Evolutionary conservation across 257 asterid species (phyloP).

Genomic region (Buddleja alternifolia): DNA sequence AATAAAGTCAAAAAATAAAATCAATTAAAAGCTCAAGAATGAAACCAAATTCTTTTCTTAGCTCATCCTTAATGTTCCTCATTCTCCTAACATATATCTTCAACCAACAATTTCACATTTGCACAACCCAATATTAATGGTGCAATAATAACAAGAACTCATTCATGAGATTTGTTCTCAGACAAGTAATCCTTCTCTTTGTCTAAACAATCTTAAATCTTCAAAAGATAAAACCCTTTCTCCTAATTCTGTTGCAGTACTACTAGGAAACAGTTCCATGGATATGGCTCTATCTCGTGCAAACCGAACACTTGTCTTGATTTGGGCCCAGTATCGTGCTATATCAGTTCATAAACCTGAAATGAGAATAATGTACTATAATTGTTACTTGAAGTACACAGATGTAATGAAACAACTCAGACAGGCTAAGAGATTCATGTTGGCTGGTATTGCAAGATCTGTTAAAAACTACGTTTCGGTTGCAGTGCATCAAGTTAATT

Average conservation of each 20-base stretch:
- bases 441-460: background rate
- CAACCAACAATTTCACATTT: background rate
- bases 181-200: background rate
- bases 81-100: background rate
- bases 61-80: background rate
- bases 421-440: background rate
- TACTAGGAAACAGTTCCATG: background rate
- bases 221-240: background rate
- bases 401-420: background rate
- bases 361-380: background rate
- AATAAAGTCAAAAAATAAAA: background rate
- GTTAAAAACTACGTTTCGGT: background rate
- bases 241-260: background rate
- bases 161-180: background rate
- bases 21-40: background rate
- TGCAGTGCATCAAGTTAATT: background rate
- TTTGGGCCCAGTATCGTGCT: background rate
- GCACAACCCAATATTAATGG: background rate
- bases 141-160: background rate
- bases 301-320: background rate
- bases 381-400: slow-evolving; percentile 1
- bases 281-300: background rate
- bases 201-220: background rate
- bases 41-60: background rate
- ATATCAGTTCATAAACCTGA: background rate